A percentile compares a stretch with the other conserved stretches of the same genome.
phyloP scores from a whole-genome alignment of 192 early-diverging fungal genomes.

The Funneliformis mosseae region DNA sequence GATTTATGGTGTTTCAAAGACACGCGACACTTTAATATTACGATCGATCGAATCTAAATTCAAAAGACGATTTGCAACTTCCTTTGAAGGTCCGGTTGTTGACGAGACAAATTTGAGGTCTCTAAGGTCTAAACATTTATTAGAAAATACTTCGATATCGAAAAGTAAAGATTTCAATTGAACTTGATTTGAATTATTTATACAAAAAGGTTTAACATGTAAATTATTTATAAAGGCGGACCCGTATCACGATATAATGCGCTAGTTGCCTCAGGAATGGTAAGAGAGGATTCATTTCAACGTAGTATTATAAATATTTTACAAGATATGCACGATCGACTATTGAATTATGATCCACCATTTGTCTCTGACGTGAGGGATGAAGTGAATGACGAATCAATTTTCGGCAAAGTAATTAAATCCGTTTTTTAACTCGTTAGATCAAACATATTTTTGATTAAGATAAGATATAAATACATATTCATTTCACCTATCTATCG shows the following conservation, averaged over 20 bases:
- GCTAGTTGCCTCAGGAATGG: constrained; percentile 54
- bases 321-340: constrained; percentile 65
- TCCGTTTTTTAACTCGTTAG: neutral
- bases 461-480: too few species aligned
- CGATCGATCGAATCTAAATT: neutral
- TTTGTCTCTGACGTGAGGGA: constrained; percentile 25
- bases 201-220: neutral
- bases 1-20: neutral
- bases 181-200: neutral
- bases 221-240: constrained; percentile 32
- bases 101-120: neutral
- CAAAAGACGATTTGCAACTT: neutral
- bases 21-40: neutral
- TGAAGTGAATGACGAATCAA: constrained; percentile 18
- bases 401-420: constrained; percentile 45
- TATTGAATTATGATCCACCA: constrained; percentile 60
- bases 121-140: neutral
- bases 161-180: neutral
- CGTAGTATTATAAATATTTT: constrained; percentile 62
- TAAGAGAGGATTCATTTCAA: constrained; percentile 73
- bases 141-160: neutral
- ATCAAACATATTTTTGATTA: neutral
- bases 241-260: constrained; percentile 47
- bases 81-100: neutral
- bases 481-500: neutral